phyloP scores from a whole-genome alignment of 257 asterid species.

The Eustoma russellianum region DNA sequence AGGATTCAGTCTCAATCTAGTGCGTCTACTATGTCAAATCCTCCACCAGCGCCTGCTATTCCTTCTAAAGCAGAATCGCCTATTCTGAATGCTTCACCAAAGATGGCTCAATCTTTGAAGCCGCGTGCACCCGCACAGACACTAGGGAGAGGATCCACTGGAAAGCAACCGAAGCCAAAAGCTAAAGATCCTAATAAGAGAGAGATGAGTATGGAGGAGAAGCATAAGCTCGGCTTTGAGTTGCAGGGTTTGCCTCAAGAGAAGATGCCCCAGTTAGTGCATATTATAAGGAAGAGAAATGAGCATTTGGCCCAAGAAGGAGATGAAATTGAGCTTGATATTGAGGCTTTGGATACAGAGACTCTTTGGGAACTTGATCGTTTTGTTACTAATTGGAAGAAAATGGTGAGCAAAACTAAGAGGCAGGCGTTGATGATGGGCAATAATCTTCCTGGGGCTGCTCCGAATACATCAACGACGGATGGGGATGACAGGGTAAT shows the following conservation, averaged over 20 bases:
- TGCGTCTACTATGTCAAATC: constrained; percentile 45
- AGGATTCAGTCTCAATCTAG: constrained; percentile 55
- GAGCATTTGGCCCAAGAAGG: constrained; percentile 92
- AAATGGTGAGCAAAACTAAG: constrained; percentile 84
- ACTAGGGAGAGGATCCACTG: constrained; percentile 16
- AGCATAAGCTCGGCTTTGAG: constrained; percentile 85
- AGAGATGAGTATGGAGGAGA: constrained; percentile 91
- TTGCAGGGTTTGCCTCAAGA: constrained; percentile 93
- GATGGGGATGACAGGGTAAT: constrained; percentile 58
- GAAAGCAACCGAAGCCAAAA: constrained; percentile 81
- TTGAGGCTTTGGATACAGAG: constrained; percentile 86
- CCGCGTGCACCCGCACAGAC: constrained; percentile 7
- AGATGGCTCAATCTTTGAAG: background rate
- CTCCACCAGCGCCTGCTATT: constrained; percentile 3
- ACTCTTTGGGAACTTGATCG: constrained; percentile 98
- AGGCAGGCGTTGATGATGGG: constrained; percentile 68
- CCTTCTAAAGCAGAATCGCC: no score
- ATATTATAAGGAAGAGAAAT: constrained; percentile 77
- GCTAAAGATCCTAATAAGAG: constrained; percentile 84
- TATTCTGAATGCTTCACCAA: no score
- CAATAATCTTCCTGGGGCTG: constrained; percentile 10
- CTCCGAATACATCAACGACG: constrained; percentile 29
- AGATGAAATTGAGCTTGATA: constrained; percentile 96
- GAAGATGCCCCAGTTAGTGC: constrained; percentile 87
- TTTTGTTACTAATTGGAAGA: constrained; percentile 95